phyloP scores from a whole-genome alignment of 306 rosid genomes.

The Dalbergia cochinchinensis region DNA sequence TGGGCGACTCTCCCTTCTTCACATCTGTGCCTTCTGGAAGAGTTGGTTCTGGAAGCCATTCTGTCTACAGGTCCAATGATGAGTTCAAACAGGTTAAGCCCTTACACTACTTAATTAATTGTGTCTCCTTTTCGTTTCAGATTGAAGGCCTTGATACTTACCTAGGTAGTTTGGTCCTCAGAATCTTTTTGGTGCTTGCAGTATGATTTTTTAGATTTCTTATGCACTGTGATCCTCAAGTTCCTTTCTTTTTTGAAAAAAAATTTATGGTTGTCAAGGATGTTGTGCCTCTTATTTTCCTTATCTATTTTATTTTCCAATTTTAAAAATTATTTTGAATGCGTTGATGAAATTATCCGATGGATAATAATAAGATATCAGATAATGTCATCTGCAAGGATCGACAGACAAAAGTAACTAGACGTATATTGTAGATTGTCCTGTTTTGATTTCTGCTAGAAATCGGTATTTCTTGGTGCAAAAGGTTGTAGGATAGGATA shows the following conservation, averaged over 20 bases:
- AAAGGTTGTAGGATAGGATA: neutral
- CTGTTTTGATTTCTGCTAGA: neutral
- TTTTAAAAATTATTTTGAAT: neutral
- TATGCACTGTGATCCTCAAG: neutral
- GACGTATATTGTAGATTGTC: neutral
- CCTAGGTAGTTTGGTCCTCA: neutral
- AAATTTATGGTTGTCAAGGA: neutral
- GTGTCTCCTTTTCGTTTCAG: neutral
- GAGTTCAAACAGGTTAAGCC: conserved; percentile 86
- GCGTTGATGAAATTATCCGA: neutral
- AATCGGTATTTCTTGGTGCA: neutral
- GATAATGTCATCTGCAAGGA: neutral
- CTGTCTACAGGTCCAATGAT: conserved; percentile 77
- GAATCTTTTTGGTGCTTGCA: conserved; percentile 11
- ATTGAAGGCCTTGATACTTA: conserved; percentile 15
- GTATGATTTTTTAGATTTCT: conserved; percentile 20
- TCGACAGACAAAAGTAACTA: neutral
- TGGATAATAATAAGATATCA: neutral
- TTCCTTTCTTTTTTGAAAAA: neutral
- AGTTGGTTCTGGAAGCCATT: conserved; percentile 84
- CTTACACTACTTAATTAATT: neutral
- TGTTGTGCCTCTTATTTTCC: neutral
- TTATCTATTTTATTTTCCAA: neutral
- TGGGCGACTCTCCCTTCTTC: conserved; percentile 95
- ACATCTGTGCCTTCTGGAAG: conserved; percentile 97